These are phyloP conservation scores for Paramecium sexaurelia DNA, from an alignment of 73 alveolate species.

Conservation along the genomic window DNA sequence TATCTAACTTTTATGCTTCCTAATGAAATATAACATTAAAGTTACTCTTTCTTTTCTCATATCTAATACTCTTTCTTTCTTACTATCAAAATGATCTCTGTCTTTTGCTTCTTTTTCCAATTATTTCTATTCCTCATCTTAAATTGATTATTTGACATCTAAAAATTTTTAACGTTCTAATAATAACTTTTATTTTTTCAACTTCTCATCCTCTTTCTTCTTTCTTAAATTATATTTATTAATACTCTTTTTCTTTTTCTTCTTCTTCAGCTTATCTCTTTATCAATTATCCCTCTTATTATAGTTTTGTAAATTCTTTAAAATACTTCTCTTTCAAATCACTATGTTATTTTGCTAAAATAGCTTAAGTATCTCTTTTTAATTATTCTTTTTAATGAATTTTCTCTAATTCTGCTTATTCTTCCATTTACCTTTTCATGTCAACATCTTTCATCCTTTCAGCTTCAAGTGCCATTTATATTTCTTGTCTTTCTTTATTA, in stretches of 20 bases:
- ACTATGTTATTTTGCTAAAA: background rate
- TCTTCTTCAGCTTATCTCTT: conserved; percentile 13
- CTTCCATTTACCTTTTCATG: background rate
- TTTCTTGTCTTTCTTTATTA: background rate
- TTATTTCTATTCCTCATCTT: background rate
- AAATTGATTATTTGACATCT: background rate
- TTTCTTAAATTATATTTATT: background rate
- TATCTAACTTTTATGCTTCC: background rate
- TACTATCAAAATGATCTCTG: conserved; percentile 14
- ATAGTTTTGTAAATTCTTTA: background rate
- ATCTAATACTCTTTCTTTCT: background rate
- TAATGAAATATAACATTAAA: background rate
- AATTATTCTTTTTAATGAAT: background rate
- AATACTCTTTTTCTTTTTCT: conserved; percentile 21
- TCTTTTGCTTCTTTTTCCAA: background rate
- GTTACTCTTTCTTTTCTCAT: conserved; percentile 54
- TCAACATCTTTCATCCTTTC: background rate
- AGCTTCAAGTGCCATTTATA: background rate
- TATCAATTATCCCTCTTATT: conserved; percentile 20
- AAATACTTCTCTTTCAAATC: background rate
- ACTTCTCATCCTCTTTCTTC: background rate
- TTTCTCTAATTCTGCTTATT: background rate
- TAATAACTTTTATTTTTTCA: background rate
- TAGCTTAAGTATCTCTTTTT: background rate
- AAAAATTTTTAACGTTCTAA: background rate